Conservation (phyloP, 2,329 filamentous ascomycete species). For the Neurospora sp. region DNA sequence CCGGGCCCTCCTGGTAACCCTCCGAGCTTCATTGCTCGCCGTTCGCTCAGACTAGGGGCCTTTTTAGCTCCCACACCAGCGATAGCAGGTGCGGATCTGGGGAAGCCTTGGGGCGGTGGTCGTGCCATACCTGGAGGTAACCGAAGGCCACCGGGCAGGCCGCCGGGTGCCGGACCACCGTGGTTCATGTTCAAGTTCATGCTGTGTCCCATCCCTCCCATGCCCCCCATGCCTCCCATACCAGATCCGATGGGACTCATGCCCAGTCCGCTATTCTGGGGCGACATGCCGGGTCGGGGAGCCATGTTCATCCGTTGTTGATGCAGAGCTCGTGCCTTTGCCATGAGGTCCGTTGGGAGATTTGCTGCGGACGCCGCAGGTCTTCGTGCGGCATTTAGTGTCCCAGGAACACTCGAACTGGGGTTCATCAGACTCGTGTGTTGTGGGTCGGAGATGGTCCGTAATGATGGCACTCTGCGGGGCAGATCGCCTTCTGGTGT, state of each 20-base stretch:
- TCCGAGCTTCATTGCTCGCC: constrained; percentile 52
- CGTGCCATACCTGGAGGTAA: constrained; percentile 32
- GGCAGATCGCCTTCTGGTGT: constrained; percentile 24
- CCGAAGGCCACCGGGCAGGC: constrained; percentile 32
- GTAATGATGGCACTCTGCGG: constrained; percentile 47
- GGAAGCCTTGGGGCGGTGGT: constrained; percentile 38
- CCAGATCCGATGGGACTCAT: constrained; percentile 21
- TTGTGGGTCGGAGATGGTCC: constrained; percentile 49
- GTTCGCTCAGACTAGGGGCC: constrained; percentile 54
- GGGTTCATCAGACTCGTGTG: constrained; percentile 53
- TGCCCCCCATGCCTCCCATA: constrained; percentile 4
- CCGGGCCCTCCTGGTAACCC: constrained; percentile 28
- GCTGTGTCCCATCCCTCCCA: constrained; percentile 1
- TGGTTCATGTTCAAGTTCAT: constrained; percentile 8
- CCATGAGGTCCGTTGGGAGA: constrained; percentile 31
- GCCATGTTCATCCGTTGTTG: constrained; percentile 25
- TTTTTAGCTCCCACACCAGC: constrained; percentile 23
- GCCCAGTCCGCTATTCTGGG: constrained; percentile 17
- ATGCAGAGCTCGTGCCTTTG: constrained; percentile 28
- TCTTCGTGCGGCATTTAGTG: constrained; percentile 56
- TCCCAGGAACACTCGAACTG: constrained; percentile 75
- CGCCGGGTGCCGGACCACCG: constrained; percentile 10
- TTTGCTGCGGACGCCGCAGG: constrained; percentile 32
- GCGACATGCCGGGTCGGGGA: constrained; percentile 10
- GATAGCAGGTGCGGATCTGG: constrained; percentile 42